phyloP scores from a whole-genome alignment of 495 filamentous ascomycete species.

The Podospora australis region DNA sequence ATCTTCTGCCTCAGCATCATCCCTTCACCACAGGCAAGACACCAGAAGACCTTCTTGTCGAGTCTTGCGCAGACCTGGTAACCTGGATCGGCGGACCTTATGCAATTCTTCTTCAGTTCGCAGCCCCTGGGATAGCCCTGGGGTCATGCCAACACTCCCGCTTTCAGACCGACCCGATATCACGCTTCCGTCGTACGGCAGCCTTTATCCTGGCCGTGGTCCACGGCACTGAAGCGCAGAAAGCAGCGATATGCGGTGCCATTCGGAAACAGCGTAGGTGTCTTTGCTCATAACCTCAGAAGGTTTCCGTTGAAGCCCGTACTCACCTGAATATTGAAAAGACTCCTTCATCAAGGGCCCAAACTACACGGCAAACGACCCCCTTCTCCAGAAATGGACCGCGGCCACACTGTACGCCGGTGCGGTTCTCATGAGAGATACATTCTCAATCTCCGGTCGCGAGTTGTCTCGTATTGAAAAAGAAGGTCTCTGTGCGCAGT shows the following conservation, averaged over 20 bases:
- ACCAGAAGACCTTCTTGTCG: constrained; percentile 1
- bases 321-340: neutral
- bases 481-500: constrained; percentile 3
- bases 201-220: constrained; percentile 8
- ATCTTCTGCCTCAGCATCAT: neutral
- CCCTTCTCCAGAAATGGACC: constrained; percentile 21
- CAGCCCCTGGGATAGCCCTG: constrained; percentile 8
- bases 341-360: constrained; percentile 5
- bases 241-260: neutral
- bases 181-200: constrained; percentile 9
- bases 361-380: constrained; percentile 17
- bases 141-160: constrained; percentile 13
- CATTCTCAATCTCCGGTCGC: neutral
- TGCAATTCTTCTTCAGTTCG: constrained; percentile 13
- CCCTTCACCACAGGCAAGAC: too few species aligned
- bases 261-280: constrained; percentile 9
- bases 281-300: too few species aligned
- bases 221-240: neutral
- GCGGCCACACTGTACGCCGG: constrained; percentile 18
- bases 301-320: too few species aligned
- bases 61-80: constrained; percentile 1
- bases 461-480: neutral
- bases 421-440: neutral
- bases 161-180: constrained; percentile 8
- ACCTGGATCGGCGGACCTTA: constrained; percentile 11